Evolutionary conservation across 228 moss, liverwort and hornwort genomes (phyloP).

Genomic region (Sphagnum magellanicum): DNA sequence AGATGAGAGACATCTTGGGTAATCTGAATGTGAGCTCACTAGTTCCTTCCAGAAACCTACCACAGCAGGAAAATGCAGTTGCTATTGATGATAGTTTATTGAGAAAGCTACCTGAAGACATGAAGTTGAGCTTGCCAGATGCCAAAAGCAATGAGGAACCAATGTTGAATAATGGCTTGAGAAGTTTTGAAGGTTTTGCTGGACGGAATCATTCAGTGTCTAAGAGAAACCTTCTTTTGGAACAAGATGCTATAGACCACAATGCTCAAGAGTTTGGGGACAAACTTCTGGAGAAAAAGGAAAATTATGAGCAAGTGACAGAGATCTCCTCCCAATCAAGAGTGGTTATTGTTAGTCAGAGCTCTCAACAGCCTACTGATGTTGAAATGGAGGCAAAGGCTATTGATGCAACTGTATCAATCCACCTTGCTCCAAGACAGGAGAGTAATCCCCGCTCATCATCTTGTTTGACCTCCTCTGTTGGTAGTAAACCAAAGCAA

Average conservation of each 20-base stretch:
- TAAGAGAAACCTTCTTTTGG: too few relatives aligned
- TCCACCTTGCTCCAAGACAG: too few relatives aligned
- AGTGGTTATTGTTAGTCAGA: not conserved
- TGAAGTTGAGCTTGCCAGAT: constrained; percentile 8
- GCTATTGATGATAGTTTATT: constrained; percentile 14
- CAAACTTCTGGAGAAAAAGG: too few relatives aligned
- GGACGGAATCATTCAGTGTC: not conserved
- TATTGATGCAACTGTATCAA: too few relatives aligned
- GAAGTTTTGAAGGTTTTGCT: not conserved
- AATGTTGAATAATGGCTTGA: not conserved
- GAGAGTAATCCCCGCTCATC: too few relatives aligned
- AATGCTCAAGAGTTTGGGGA: too few relatives aligned
- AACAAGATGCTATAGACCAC: too few relatives aligned
- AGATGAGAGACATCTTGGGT: constrained; percentile 5
- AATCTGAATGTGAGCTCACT: not conserved
- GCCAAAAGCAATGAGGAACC: constrained; percentile 4
- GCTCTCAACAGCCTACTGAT: constrained; percentile 7
- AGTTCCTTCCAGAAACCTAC: not conserved
- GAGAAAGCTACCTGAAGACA: constrained; percentile 14
- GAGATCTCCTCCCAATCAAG: too few relatives aligned
- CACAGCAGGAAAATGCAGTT: constrained; percentile 10
- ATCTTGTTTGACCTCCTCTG: too few relatives aligned
- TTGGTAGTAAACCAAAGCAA: too few relatives aligned
- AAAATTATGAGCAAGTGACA: too few relatives aligned
- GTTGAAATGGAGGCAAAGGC: not conserved